Evolutionary conservation across 352 stramenopile genomes (phyloP), one percentile per base, ranked within the genome.

Genomic region (Phytopythium cucurbitacearum): DNA sequence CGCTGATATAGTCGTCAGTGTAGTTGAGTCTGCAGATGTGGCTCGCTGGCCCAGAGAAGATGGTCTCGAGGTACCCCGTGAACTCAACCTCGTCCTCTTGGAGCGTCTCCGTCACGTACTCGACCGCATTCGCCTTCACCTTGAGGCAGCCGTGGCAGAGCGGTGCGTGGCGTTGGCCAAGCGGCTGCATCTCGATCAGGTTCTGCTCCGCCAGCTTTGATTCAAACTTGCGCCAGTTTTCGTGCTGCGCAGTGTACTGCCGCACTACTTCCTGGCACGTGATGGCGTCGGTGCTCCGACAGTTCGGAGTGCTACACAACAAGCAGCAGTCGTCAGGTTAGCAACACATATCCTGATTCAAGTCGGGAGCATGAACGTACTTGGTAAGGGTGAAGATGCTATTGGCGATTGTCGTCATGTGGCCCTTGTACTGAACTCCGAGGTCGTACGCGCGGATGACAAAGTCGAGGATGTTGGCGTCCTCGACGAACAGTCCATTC

Each of bases 381-480:
- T 87, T 94, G 7, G 79, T 91, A 32, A 94, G 62, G 12, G 85
- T 94, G 64, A 91, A 94, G 35, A 94, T 89, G 45, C 85, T 94
- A 65, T 94, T 94, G 7, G 85, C 85, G 44, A 94, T 94, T 33
- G 82, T 94, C 10, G 85, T 94, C 71, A 94, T 89, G 54, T 94
- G 85, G 0, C 85, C 85, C 63, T 93, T 94, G 65, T 94, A 94
- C 56, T 94, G 78, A 13, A 90, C 71, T 40, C 88, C 71, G 3
- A 74, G 53, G 40, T 91, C 71, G 51, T 93, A 94, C 8, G 85
- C 82, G 16, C 67, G 62, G 37, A 89, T 91, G 34, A 94, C 82
- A 54, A 94, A 91, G 38, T 91, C 76, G 34, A 94, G 65, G 42
- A 94, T 73, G 53, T 87, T 92, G 9, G 80, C 75, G 3, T 55